Evolutionary conservation across 495 filamentous ascomycete genomes (phyloP).

Genomic region (Hyaloscypha finlandica): DNA sequence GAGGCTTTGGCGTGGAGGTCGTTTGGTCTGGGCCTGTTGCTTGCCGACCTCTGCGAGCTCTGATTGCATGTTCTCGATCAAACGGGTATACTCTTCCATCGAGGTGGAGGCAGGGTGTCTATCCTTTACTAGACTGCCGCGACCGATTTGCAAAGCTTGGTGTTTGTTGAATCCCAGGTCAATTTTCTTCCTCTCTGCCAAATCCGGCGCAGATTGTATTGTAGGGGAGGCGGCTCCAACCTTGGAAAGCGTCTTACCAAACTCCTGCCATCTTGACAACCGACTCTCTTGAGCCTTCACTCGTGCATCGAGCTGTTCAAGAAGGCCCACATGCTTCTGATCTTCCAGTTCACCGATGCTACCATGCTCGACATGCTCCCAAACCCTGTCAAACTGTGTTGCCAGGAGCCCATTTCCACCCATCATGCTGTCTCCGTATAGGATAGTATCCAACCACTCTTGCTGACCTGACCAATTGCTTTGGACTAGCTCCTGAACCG

Average conservation of each 20-base stretch:
- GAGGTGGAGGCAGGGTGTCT: neutral
- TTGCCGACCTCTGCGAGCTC: slow-evolving; percentile 40
- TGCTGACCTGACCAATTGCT: slow-evolving; percentile 76
- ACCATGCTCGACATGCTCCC: slow-evolving; percentile 59
- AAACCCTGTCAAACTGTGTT: slow-evolving; percentile 65
- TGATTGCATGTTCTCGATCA: slow-evolving; percentile 43
- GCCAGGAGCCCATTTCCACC: slow-evolving; percentile 64
- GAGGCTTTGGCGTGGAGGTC: neutral
- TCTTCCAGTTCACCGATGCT: slow-evolving; percentile 52
- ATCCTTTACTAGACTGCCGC: slow-evolving; percentile 16
- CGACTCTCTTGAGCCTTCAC: slow-evolving; percentile 63
- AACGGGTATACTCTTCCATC: slow-evolving; percentile 44
- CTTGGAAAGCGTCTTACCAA: slow-evolving; percentile 51
- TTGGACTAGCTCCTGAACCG: slow-evolving; percentile 54
- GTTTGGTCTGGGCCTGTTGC: slow-evolving; percentile 1
- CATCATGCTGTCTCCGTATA: slow-evolving; percentile 62
- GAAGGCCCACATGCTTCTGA: slow-evolving; percentile 43
- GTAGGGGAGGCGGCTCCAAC: slow-evolving; percentile 23
- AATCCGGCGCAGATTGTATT: slow-evolving; percentile 22
- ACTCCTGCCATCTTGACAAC: slow-evolving; percentile 72
- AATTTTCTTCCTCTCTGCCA: slow-evolving; percentile 25
- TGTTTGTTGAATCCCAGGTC: slow-evolving; percentile 53
- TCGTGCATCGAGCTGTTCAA: slow-evolving; percentile 64
- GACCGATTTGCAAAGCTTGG: slow-evolving; percentile 32
- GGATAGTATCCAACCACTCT: slow-evolving; percentile 65